Evolutionary conservation across 352 stramenopile genomes (phyloP).

Genomic region (Pythium coloratum): DNA sequence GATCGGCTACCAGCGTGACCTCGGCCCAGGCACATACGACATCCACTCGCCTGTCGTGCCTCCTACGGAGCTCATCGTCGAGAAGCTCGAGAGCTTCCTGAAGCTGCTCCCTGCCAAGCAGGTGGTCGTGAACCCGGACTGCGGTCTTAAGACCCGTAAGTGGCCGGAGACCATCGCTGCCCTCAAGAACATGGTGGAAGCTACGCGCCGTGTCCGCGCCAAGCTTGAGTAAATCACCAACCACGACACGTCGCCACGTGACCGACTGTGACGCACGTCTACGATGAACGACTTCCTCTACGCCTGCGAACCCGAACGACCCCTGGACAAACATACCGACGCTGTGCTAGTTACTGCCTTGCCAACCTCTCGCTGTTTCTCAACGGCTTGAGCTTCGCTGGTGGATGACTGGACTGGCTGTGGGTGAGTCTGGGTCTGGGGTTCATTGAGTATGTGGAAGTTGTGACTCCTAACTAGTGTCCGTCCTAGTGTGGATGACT

Average conservation of each 20-base stretch:
- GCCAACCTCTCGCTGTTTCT: neutral
- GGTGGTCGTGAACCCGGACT: constrained; percentile 92
- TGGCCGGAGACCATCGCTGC: constrained; percentile 91
- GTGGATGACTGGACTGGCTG: neutral
- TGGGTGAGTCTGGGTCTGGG: neutral
- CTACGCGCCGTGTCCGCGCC: constrained; percentile 70
- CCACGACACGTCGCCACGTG: constrained; percentile 9
- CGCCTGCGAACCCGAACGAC: neutral
- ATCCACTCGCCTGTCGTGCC: constrained; percentile 94
- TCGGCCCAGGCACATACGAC: constrained; percentile 92
- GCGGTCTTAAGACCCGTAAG: constrained; percentile 91
- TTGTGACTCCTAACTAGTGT: neutral
- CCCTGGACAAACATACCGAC: neutral
- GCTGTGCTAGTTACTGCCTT: neutral
- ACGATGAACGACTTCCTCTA: neutral
- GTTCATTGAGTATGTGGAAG: neutral
- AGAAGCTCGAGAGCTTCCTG: constrained; percentile 88
- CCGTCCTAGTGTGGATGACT: neutral
- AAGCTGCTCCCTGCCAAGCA: constrained; percentile 73
- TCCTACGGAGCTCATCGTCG: constrained; percentile 83
- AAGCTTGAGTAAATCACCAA: constrained; percentile 34
- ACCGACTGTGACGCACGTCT: neutral
- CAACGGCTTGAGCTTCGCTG: neutral
- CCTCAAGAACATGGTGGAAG: constrained; percentile 89
- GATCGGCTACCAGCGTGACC: constrained; percentile 89